These are phyloP conservation scores for Ascosphaera aggregata DNA, from an alignment of 2,329 filamentous ascomycete genomes.

Conservation along the genomic window DNA sequence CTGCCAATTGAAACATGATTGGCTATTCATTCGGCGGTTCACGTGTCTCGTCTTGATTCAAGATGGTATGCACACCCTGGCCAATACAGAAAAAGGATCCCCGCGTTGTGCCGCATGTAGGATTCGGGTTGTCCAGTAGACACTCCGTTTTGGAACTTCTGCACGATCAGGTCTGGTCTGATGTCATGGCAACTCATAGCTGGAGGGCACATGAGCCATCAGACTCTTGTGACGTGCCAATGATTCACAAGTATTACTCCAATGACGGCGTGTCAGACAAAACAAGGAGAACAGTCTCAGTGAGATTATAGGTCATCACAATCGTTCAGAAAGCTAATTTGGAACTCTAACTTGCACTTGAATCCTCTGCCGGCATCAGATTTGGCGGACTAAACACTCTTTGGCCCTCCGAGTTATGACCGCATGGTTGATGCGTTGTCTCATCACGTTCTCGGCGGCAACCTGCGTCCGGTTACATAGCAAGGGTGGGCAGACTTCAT, in stretches of 20 bases:
- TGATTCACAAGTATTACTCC: background rate
- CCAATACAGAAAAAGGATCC: background rate
- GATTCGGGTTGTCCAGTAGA: no score
- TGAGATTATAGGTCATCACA: background rate
- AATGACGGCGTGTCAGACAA: background rate
- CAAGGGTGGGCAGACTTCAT: background rate
- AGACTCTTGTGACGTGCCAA: background rate
- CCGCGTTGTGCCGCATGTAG: background rate
- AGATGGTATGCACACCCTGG: no score
- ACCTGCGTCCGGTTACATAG: background rate
- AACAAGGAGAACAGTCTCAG: background rate
- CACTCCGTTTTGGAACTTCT: background rate
- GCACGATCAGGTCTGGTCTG: background rate
- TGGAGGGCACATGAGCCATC: background rate
- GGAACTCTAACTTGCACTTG: background rate
- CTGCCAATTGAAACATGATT: background rate
- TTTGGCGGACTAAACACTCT: no score
- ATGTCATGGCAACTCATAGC: background rate
- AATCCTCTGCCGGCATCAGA: no score
- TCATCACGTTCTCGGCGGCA: background rate
- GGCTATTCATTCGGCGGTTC: background rate
- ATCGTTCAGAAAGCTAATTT: background rate
- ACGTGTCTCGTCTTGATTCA: background rate
- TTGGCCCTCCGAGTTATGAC: background rate
- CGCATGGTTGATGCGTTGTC: background rate